Evolutionary conservation across 2,329 filamentous ascomycete genomes (phyloP).

Genomic region (Bipolaris gigantea): DNA sequence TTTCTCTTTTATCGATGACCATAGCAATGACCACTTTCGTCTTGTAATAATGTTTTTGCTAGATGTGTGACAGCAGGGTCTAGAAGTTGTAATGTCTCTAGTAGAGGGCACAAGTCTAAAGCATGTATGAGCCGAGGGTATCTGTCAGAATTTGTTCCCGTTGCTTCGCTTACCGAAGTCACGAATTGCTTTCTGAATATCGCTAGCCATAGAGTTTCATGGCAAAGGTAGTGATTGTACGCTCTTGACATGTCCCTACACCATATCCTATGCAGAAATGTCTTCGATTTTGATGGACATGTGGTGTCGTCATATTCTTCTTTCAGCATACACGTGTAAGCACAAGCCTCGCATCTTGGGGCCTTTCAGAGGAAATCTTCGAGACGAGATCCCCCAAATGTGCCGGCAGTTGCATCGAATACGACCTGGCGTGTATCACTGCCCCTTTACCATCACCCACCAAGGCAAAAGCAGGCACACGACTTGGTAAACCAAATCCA

Average conservation of each 20-base stretch:
- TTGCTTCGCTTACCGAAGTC: no score
- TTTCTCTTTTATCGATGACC: neutral
- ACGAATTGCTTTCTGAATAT: neutral
- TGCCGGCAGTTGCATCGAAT: neutral
- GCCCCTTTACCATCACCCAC: neutral
- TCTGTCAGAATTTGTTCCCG: no score
- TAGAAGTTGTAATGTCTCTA: no score
- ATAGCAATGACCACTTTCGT: neutral
- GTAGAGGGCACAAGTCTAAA: no score
- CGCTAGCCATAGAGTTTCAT: neutral
- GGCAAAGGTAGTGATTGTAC: neutral
- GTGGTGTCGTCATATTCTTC: neutral
- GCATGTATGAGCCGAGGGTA: no score
- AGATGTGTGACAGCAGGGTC: neutral
- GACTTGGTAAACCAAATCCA: neutral
- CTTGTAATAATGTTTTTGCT: neutral
- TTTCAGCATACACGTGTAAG: neutral
- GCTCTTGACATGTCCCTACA: no score
- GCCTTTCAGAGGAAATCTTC: neutral
- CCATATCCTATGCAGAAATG: neutral
- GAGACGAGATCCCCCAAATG: neutral
- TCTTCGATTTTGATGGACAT: neutral
- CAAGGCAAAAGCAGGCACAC: neutral
- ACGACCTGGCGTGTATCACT: constrained; percentile 9
- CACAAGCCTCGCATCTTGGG: neutral